These are phyloP conservation scores for Moelleriella libera DNA, from an alignment of 2,329 filamentous ascomycete genomes.

Conservation along the genomic window DNA sequence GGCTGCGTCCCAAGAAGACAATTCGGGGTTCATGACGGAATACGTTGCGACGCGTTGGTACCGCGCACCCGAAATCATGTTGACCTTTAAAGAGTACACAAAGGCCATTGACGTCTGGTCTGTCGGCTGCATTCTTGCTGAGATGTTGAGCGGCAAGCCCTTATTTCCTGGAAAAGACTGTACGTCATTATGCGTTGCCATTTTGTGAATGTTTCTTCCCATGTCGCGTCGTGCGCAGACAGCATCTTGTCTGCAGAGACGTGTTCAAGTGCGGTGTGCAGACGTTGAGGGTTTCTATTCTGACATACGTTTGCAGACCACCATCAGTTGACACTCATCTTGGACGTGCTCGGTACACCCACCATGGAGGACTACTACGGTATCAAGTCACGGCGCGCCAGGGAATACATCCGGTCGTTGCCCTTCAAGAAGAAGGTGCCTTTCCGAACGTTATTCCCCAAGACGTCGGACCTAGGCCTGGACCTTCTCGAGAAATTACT, in stretches of 20 bases:
- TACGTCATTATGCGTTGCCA: conserved; percentile 31
- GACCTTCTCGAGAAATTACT: conserved; percentile 91
- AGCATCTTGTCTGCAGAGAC: neutral
- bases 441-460: conserved; percentile 92
- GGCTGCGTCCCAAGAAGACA: conserved; percentile 93
- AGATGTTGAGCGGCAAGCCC: conserved; percentile 98
- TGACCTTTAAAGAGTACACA: conserved; percentile 99
- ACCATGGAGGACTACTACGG: conserved; percentile 99
- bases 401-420: conserved; percentile 94
- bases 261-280: neutral
- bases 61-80: conserved; percentile 97
- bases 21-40: conserved; percentile 99
- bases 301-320: conserved; percentile 48
- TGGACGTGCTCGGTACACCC: conserved; percentile 92
- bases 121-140: conserved; percentile 91
- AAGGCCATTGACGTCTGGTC: conserved; percentile 99
- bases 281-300: neutral
- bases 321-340: conserved; percentile 91
- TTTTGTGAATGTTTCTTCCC: neutral
- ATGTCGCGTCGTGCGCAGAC: neutral
- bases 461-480: conserved; percentile 93
- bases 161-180: conserved; percentile 97
- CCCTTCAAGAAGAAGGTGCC: conserved; percentile 99
- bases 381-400: conserved; percentile 93
- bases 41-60: conserved; percentile 99